Percentiles rank a stretch among this genome's conserved stretches.
phyloP scores from a whole-genome alignment of 768 basidiomycete species.

The Tubosaeta brunneosetosa region DNA sequence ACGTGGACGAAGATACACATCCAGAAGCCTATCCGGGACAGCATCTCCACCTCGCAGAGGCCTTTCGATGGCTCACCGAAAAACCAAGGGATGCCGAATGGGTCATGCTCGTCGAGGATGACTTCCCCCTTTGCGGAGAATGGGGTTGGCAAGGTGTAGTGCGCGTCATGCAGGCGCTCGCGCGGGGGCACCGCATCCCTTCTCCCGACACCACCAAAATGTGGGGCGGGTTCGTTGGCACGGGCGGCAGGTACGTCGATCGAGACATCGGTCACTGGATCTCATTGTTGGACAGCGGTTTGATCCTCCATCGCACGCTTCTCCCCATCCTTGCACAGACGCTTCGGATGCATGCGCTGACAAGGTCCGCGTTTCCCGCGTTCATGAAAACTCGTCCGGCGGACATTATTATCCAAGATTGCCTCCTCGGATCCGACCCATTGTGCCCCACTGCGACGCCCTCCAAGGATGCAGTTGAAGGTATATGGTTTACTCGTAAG shows the following conservation, averaged over 20 bases:
- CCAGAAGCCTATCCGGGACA: constrained; percentile 27
- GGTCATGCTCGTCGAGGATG: constrained; percentile 43
- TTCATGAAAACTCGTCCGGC: constrained; percentile 31
- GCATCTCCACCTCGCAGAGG: constrained; percentile 39
- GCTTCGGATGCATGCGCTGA: constrained; percentile 31
- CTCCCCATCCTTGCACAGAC: constrained; percentile 32
- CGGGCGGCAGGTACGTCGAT: constrained; percentile 36
- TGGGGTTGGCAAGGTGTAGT: constrained; percentile 33
- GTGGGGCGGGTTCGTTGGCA: constrained; percentile 38
- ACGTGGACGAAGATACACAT: constrained; percentile 30
- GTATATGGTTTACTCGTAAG: constrained; percentile 8
- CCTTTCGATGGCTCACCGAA: constrained; percentile 34
- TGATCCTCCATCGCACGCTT: constrained; percentile 37
- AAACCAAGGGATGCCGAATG: constrained; percentile 31
- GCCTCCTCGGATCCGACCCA: constrained; percentile 36
- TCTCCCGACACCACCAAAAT: constrained; percentile 15
- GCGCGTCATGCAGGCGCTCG: constrained; percentile 31
- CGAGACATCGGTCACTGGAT: background rate
- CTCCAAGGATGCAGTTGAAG: constrained; percentile 1
- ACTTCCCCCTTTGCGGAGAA: constrained; percentile 39
- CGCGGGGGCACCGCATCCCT: constrained; percentile 13
- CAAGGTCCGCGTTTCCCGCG: constrained; percentile 23
- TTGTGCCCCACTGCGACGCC: constrained; percentile 28
- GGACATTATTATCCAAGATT: constrained; percentile 41
- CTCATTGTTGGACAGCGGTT: constrained; percentile 28